phyloP scores from a whole-genome alignment of 129 eudicot species.

The Tagetes patula region DNA sequence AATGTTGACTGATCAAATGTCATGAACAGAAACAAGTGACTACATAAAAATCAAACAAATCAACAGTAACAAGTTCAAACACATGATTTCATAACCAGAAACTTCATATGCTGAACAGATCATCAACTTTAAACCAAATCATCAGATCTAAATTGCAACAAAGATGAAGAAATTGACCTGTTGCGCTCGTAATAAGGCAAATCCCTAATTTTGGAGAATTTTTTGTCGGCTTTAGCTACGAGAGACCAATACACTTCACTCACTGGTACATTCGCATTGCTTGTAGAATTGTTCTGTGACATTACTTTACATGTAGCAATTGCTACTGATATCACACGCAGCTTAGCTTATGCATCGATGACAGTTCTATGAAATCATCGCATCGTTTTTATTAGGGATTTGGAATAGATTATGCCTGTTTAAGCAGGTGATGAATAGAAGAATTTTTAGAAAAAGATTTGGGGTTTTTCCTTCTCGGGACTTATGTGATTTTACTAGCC shows the following conservation, averaged over 20 bases:
- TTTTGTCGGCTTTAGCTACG: slow-evolving; percentile 92
- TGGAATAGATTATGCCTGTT: neutral
- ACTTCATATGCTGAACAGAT: neutral
- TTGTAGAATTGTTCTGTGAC: slow-evolving; percentile 45
- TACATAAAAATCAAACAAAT: neutral
- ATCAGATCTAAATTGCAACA: neutral
- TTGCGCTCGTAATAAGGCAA: slow-evolving; percentile 90
- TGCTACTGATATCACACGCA: neutral
- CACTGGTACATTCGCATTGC: slow-evolving; percentile 54
- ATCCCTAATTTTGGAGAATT: slow-evolving; percentile 94
- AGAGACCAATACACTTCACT: slow-evolving; percentile 81
- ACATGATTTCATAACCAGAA: neutral
- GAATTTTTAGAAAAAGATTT: neutral
- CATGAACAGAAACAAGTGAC: neutral
- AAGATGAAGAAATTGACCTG: slow-evolving; percentile 40
- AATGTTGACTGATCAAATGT: neutral
- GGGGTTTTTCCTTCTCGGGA: neutral
- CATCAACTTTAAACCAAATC: slow-evolving; percentile 5
- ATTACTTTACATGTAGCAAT: slow-evolving; percentile 27
- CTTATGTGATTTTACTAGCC: no score
- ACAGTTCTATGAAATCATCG: slow-evolving; percentile 8
- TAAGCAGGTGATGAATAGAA: neutral
- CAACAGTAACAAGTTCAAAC: neutral
- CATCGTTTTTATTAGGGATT: slow-evolving; percentile 13
- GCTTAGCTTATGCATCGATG: slow-evolving; percentile 16